Conservation (phyloP, 768 basidiomycete species). For the Dioszegia crocea region DNA sequence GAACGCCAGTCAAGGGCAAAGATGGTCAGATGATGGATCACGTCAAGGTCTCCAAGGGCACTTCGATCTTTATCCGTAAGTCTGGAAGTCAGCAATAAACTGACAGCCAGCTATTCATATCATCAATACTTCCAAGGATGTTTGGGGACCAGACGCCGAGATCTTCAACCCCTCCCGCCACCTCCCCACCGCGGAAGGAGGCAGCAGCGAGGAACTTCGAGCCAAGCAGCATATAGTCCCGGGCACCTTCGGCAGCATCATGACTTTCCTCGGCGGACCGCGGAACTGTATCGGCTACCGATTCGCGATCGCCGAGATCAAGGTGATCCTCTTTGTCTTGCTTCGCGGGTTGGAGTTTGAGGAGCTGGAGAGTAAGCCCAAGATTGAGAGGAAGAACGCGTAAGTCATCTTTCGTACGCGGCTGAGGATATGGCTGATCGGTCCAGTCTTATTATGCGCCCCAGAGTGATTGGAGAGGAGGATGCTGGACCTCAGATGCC, state of each 20-base stretch:
- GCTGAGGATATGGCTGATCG: neutral
- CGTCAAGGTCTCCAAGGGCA: constrained; percentile 39
- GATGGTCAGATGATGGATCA: constrained; percentile 43
- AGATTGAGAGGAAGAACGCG: constrained; percentile 42
- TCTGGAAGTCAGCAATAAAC: constrained; percentile 1
- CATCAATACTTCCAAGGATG: constrained; percentile 34
- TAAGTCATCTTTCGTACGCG: constrained; percentile 21
- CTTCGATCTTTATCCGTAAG: constrained; percentile 45
- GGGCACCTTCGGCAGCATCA: constrained; percentile 45
- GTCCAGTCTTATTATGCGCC: constrained; percentile 42
- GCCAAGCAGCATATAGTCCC: constrained; percentile 25
- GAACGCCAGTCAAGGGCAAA: constrained; percentile 38
- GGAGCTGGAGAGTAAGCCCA: constrained; percentile 34
- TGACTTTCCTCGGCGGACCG: constrained; percentile 49
- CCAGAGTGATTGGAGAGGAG: constrained; percentile 37
- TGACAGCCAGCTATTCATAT: constrained; percentile 39
- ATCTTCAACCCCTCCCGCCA: constrained; percentile 41
- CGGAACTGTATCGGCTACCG: constrained; percentile 46
- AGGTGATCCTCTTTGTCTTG: constrained; percentile 47
- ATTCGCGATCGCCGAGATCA: constrained; percentile 49
- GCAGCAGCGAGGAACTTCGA: constrained; percentile 6
- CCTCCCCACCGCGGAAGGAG: constrained; percentile 17
- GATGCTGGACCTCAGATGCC: constrained; percentile 46
- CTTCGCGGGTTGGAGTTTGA: constrained; percentile 45
- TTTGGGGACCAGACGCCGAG: constrained; percentile 45